Evolutionary conservation across 2,329 filamentous ascomycete genomes (phyloP), one percentile per base, ranked within the genome.

Genomic region (Penicillium sp.): DNA sequence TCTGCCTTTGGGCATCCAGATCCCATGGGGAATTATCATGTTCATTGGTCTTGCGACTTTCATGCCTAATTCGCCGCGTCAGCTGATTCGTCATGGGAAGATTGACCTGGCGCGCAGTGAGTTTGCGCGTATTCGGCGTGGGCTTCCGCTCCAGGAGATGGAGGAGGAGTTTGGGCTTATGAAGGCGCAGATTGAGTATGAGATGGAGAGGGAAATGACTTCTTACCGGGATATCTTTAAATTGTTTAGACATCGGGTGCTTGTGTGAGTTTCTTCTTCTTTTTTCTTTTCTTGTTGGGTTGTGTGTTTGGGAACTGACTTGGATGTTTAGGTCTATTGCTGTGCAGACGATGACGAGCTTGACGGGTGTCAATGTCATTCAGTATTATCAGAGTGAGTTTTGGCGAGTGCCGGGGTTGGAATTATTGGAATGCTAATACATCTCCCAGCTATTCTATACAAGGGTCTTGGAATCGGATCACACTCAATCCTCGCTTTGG

Each of bases 351-450:
- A 82, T 85, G 79, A 85, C 82, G 0, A 79, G 77, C 61, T 65
- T 84, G 39, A 85, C 83, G 0, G 83, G 83, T 12, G 80, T 84
- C 38, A 85, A 85, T 63, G 82, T 84, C 1, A 84, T 85, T 38
- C 82, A 80, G 72, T 76, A 68, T 41, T 67, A 57, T 36, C 55
- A 57, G 29, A 57, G 55, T 57, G 29, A 53, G 55, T 53, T 45
- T 1, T 17, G 6, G n/a, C 1, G 35, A 9, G 10, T n/a, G 15
- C 4, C 1, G 19, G 17, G 1, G 15, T 31, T 25, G 3, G 27
- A 2, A 8, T 21, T 7, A 6, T 33, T 45, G 8, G 6, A 17
- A 41, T 53, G 35, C 50, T 54, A 59, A 61, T 36, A 13, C 33
- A 29, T 15, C 31, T 49, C 19, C 17, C 41, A 79, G 83, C 82